Evolutionary conservation across 1,284 basidiomycete species (phyloP).

Genomic region (Sanguinoderma infundibulare): DNA sequence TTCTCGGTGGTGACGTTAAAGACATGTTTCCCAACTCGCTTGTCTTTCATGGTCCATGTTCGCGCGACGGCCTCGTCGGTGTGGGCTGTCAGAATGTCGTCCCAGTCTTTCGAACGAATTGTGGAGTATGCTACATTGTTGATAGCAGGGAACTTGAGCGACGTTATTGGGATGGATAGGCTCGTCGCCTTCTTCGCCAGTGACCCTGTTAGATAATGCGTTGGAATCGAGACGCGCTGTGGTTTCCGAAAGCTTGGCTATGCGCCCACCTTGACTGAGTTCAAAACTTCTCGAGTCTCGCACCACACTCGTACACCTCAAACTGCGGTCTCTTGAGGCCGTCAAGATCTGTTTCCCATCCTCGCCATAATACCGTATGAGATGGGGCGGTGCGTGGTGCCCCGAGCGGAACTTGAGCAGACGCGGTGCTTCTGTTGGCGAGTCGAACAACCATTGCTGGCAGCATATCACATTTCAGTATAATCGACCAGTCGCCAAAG

Average conservation of each 20-base stretch:
- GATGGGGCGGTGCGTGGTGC: conserved; percentile 89
- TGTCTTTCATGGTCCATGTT: conserved; percentile 87
- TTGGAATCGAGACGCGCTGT: not conserved
- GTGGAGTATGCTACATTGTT: conserved; percentile 81
- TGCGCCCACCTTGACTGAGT: conserved; percentile 81
- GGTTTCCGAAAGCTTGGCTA: not conserved
- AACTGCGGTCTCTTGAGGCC: conserved; percentile 84
- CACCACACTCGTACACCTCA: conserved; percentile 92
- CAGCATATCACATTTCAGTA: conserved; percentile 5
- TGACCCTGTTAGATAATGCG: conserved; percentile 55
- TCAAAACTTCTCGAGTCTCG: conserved; percentile 94
- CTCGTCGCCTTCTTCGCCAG: conserved; percentile 85
- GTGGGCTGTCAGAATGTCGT: conserved; percentile 93
- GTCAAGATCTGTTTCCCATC: conserved; percentile 96
- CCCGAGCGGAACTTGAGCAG: conserved; percentile 93
- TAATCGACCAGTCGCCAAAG: not conserved
- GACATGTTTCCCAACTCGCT: conserved; percentile 79
- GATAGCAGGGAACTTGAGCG: conserved; percentile 83
- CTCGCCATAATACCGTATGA: conserved; percentile 94
- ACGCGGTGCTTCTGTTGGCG: conserved; percentile 83
- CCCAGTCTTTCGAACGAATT: conserved; percentile 93
- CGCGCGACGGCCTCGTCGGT: conserved; percentile 80
- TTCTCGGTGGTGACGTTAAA: conserved; percentile 56
- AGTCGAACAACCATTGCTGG: conserved; percentile 99
- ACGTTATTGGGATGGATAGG: conserved; percentile 79